Conservation (phyloP, 176 grass and related monocot genomes). For the Eleusine indica region DNA sequence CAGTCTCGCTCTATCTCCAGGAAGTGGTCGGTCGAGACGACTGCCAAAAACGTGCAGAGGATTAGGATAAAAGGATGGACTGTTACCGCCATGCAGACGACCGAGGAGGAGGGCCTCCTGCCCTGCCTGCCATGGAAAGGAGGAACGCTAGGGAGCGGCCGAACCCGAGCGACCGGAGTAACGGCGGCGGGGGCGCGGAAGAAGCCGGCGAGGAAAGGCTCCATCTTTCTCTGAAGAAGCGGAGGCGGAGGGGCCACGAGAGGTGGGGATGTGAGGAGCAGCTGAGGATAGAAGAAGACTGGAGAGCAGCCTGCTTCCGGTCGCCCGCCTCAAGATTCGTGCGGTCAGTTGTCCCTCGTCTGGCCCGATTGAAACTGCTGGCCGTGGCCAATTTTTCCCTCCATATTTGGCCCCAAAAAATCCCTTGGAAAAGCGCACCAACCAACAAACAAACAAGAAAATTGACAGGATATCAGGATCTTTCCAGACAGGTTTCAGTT, state of each 20-base stretch:
- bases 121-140: constrained; percentile 30
- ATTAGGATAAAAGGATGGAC: neutral
- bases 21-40: neutral
- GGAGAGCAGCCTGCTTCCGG: neutral
- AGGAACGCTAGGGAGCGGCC: neutral
- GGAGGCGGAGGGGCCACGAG: neutral
- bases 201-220: constrained; percentile 63
- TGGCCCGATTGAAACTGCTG: neutral
- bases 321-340: neutral
- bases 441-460: no score
- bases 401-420: neutral
- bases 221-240: constrained; percentile 42
- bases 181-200: constrained; percentile 49
- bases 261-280: constrained; percentile 1
- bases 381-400: neutral
- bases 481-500: neutral
- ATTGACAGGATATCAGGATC: neutral
- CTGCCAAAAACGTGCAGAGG: neutral
- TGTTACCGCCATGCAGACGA: constrained; percentile 87
- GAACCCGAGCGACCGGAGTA: neutral
- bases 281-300: neutral
- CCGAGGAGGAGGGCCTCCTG: constrained; percentile 41
- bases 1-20: neutral
- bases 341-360: neutral
- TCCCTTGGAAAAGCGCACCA: neutral